Evolutionary conservation across 495 filamentous ascomycete species (phyloP).

Genomic region (Acidiella bohemica): DNA sequence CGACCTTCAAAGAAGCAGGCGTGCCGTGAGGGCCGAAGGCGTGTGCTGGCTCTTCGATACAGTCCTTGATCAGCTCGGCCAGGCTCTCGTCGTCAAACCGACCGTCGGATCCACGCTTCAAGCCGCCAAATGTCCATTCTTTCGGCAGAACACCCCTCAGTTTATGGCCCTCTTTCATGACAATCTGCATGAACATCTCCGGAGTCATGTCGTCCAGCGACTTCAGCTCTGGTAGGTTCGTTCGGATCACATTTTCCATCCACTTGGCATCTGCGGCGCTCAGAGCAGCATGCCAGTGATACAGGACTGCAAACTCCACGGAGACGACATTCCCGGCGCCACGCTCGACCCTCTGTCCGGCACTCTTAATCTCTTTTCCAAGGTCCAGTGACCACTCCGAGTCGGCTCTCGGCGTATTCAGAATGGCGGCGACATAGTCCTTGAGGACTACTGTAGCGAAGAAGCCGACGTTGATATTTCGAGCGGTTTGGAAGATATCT

Average conservation of each 20-base stretch:
- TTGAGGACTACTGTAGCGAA: constrained; percentile 24
- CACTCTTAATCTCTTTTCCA: constrained; percentile 22
- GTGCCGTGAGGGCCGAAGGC: constrained; percentile 25
- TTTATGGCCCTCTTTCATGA: constrained; percentile 38
- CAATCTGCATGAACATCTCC: constrained; percentile 39
- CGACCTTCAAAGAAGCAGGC: constrained; percentile 23
- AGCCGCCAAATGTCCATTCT: constrained; percentile 41
- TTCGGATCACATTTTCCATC: constrained; percentile 22
- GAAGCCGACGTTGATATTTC: constrained; percentile 27
- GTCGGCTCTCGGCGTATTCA: constrained; percentile 26
- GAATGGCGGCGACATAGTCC: constrained; percentile 26
- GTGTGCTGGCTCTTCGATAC: constrained; percentile 41
- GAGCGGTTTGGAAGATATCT: constrained; percentile 25
- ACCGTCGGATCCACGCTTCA: constrained; percentile 42
- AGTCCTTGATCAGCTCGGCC: constrained; percentile 42
- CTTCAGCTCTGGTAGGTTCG: constrained; percentile 16
- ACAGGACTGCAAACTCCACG: constrained; percentile 25
- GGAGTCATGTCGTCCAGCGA: constrained; percentile 34
- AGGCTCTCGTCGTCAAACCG: constrained; percentile 47
- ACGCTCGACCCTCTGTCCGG: constrained; percentile 21
- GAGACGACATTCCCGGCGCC: constrained; percentile 26
- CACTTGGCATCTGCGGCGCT: constrained; percentile 25
- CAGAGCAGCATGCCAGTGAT: constrained; percentile 25
- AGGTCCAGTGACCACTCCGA: constrained; percentile 23
- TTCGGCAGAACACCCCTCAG: constrained; percentile 40